Base-by-base conservation (phyloP, 768 basidiomycete genomes). In the Clitopilus hobsonii region DNA sequence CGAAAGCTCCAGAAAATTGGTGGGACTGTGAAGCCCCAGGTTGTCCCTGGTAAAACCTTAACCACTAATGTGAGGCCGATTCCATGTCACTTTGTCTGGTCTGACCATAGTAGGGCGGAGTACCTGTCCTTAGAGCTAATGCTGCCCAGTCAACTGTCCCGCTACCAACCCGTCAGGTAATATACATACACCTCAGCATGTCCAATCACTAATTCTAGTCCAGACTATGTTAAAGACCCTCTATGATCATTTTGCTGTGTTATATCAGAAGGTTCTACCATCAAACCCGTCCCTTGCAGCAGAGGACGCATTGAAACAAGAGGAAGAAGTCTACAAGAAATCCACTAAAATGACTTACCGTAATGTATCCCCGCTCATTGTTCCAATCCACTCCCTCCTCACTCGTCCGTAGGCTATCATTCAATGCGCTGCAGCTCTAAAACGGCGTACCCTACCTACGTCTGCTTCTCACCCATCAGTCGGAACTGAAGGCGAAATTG, bases 291-390 rank as follows among this genome's bases (percentile, higher is more conserved):
- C 76, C 22, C 67, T 94, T 18, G 88, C 91, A 0, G 71, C 85
- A 0, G 85, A 91, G 52, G 89, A 96, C 70, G 85, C 94, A 3
- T 77, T 93, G 8, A 80, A 73, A 49, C 92, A 96, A 63, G 94
- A 96, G 63, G 80, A 82, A 28, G 86, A 92, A 56, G 77, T 93
- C 0, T 94, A 93, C 69, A 75, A 74, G 23, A 84, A 82, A 57
- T 82, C 88, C 0, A 86, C 77, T 52, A 92, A 90, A 68, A 67
- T 82, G 48, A 91, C 91, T 0, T 96, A 96, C 69, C 88, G 91
- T 50, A 88, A 89, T 72, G 91, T 90, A 64, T 58, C 82, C 63
- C 14, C 30, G 26, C 38, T 29, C 24, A 28, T 5, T 16, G 38
- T 32, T n/a, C 13, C 30, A 6, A 48, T 52, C 20, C 30, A 5